A percentile compares a stretch with the other conserved stretches of the same genome.
Evolutionary conservation across 116 monocot species (phyloP).

Genomic region (Phalaenopsis hybrid): DNA sequence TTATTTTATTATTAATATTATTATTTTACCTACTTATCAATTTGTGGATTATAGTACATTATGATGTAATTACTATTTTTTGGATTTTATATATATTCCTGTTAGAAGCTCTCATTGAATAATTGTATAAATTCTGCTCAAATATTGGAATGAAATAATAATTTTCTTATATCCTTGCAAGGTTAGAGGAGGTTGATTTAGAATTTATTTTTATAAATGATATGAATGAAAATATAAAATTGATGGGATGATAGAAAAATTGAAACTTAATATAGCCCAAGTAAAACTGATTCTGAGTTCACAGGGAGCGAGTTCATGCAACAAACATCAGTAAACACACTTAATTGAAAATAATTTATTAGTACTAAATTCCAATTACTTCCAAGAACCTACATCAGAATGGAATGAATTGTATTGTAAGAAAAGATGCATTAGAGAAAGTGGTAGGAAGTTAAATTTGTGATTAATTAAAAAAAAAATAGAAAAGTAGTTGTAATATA

Average conservation of each 20-base stretch:
- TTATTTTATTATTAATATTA: too few species aligned
- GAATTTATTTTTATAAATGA: too few species aligned
- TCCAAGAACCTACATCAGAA: not conserved
- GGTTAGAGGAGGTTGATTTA: too few species aligned
- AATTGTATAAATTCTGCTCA: too few species aligned
- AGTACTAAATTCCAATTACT: not conserved
- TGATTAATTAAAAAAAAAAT: not conserved
- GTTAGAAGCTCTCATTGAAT: too few species aligned
- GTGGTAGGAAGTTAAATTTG: not conserved
- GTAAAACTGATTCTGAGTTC: not conserved
- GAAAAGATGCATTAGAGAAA: not conserved
- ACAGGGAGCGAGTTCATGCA: not conserved
- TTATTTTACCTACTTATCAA: too few species aligned
- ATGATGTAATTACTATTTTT: too few species aligned
- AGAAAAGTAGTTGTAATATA: not conserved
- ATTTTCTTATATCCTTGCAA: too few species aligned
- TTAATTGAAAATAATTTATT: not conserved
- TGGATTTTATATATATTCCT: too few species aligned
- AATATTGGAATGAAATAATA: too few species aligned
- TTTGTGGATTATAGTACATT: too few species aligned
- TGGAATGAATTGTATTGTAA: not conserved
- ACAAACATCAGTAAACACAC: not conserved
- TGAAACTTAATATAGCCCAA: not conserved
- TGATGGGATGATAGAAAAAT: not conserved
- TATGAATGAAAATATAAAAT: not conserved